These are phyloP conservation scores for Plasmodium knowlesi DNA, from an alignment of 169 alveolate genomes.

Conservation along the genomic window DNA sequence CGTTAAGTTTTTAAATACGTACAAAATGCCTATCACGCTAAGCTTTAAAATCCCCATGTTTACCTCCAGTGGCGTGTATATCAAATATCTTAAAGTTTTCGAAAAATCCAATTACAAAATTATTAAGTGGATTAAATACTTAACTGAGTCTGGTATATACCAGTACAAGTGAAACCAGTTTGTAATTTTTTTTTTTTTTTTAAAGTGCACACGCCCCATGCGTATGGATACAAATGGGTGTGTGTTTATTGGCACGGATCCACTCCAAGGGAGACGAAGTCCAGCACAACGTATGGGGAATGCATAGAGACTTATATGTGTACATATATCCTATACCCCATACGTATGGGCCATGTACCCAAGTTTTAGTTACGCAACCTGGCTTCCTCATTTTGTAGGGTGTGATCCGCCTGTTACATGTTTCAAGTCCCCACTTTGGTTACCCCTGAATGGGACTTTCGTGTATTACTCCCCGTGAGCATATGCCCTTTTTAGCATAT, in stretches of 20 bases:
- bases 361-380: not conserved
- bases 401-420: not conserved
- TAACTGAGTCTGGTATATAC: conserved; percentile 60
- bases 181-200: conserved; percentile 1
- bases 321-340: not conserved
- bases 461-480: not conserved
- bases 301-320: not conserved
- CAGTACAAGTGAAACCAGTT: conserved; percentile 35
- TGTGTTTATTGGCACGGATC: not conserved
- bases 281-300: not conserved
- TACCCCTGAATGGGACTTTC: not conserved
- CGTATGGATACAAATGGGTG: not conserved
- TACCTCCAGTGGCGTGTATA: conserved; percentile 69
- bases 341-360: not conserved
- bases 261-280: not conserved
- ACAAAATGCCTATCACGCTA: conserved; percentile 77
- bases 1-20: conserved; percentile 55
- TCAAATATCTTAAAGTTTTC: conserved; percentile 50
- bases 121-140: conserved; percentile 61
- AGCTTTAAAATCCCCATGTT: conserved; percentile 81
- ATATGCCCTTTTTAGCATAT: not conserved
- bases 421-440: not conserved
- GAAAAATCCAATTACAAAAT: conserved; percentile 68
- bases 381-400: not conserved
- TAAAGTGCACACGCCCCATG: not conserved